Percentiles rank a stretch among this genome's conserved stretches.
Evolutionary conservation across 139 green algal genomes (phyloP).

Genomic region (Monoraphidium neglectum): DNA sequence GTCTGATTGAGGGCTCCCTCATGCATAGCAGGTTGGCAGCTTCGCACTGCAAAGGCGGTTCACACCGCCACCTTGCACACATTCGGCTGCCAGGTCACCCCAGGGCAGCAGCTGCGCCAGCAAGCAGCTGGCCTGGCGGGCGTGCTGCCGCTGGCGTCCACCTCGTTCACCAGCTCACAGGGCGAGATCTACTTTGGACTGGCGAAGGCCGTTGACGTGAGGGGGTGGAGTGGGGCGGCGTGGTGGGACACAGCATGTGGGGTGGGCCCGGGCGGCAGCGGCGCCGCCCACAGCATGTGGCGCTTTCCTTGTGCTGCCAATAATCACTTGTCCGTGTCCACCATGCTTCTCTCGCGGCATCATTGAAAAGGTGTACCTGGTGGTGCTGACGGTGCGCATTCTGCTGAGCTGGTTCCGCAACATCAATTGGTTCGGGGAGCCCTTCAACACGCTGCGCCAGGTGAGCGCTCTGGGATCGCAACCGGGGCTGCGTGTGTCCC

Average conservation of each 20-base stretch:
- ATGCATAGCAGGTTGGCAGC: too few relatives aligned
- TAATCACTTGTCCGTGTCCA: neutral
- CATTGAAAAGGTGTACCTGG: conserved; percentile 48
- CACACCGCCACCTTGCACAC: too few relatives aligned
- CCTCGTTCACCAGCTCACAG: conserved; percentile 20
- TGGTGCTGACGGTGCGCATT: conserved; percentile 49
- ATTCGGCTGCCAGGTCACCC: too few relatives aligned
- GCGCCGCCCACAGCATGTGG: neutral
- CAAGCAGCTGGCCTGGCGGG: conserved; percentile 7
- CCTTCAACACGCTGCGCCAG: conserved; percentile 47
- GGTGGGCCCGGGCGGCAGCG: too few relatives aligned
- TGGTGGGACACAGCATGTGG: neutral
- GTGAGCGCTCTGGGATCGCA: neutral
- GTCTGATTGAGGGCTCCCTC: too few relatives aligned
- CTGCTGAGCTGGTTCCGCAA: conserved; percentile 62
- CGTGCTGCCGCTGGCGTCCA: conserved; percentile 25
- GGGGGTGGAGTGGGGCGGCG: neutral
- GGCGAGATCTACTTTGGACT: conserved; percentile 49
- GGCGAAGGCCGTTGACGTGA: conserved; percentile 55
- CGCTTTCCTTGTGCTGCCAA: neutral
- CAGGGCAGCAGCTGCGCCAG: conserved; percentile 18
- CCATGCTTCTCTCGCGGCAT: neutral
- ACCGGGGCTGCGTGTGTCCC: too few relatives aligned
- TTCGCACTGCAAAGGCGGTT: too few relatives aligned
- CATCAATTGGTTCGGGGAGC: conserved; percentile 53